Evolutionary conservation across 2,329 filamentous ascomycete genomes (phyloP), one percentile per base, ranked within the genome.

Genomic region (Calonectria pteridis): DNA sequence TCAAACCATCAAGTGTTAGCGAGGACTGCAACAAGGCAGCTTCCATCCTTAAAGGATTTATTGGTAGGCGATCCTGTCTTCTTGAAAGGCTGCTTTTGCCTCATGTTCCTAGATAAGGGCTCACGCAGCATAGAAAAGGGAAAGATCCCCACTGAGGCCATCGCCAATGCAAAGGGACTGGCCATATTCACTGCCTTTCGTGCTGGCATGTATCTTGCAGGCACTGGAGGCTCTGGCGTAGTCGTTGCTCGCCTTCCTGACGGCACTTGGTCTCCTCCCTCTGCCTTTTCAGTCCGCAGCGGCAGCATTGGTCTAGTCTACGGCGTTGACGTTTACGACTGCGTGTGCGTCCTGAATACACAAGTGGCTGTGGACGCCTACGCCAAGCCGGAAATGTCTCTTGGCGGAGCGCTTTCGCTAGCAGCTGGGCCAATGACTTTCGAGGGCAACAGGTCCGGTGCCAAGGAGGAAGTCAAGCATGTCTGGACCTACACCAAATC

Each of bases 321-420:
- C 4, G 93, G 93, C 5, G 89, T 94, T 6, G 93, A 95, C 82
- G 93, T 95, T 23, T 94, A 94, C 84, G 93, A 95, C 80, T 94
- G 93, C 78, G 93, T 95, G 31, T 90, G 94, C 29, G 91, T 95
- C 31, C 93, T 95, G 80, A 94, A 94, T 82, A 92, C 91, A 0
- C 87, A 89, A 33, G 87, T 91, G 67, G 93, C 93, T 2, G 84
- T 95, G 53, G 89, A 92, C 43, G 92, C 92, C 0, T 95, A 94
- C 82, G 91, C 91, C 62, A 89, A 88, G 58, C 84, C 93, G 16
- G 89, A 93, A 49, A 89, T 92, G 77, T 94, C 92, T 1, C 84
- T 95, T 4, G 93, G 93, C 4, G 92, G 92, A 33, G 93, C 94
- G 79, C 83, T 94, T 51, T 92, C 91, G 69, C 91, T 91, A 11